Base-by-base conservation (phyloP, 2,329 filamentous ascomycete genomes). In the Bipolaris victoriae region DNA sequence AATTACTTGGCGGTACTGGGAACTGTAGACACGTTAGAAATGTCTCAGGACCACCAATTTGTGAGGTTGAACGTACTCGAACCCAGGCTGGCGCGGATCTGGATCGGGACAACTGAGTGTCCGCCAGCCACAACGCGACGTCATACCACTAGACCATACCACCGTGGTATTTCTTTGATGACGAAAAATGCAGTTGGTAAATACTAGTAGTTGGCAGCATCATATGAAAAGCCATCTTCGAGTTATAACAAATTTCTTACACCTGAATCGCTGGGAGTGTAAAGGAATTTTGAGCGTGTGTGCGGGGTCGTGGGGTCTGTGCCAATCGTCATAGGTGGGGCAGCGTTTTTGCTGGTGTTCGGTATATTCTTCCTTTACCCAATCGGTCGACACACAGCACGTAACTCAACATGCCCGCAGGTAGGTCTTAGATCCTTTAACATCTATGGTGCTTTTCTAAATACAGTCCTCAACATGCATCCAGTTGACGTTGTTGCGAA, bases 61-160 rank as follows among this genome's bases (percentile, higher is more conserved):
- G 37, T 60, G 39, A 55, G 52, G 52, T 26, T 35, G 29, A 67
- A 70, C 69, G 65, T 69, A 71, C 68, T 69, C 67, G 67, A 69
- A 70, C 71, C 70, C 72, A 73, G 72, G 71, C 72, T 75, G 69
- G 71, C 72, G 70, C 72, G 72, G 67, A 69, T 67, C 63, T 67
- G 61, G 64, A 68, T 67, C 65, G 54, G 64, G 57, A 60, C 56
- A 64, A 60, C 55, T 61, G 46, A 48, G 49, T 60, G 52, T 55
- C 59, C 67, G 67, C 67, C 65, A 69, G 69, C 71, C 72, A 75
- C 72, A 75, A 75, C 72, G 72, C 70, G 72, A 75, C 72, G 72
- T 75, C 72, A 75, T 75, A 75, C 72, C 72, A 71, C 72, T 75
- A 75, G 72, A 71, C 67, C 71, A 74, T 66, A 72, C 69, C 71